phyloP scores from a whole-genome alignment of 1,284 basidiomycete species.

The Clitocybe nebularis region DNA sequence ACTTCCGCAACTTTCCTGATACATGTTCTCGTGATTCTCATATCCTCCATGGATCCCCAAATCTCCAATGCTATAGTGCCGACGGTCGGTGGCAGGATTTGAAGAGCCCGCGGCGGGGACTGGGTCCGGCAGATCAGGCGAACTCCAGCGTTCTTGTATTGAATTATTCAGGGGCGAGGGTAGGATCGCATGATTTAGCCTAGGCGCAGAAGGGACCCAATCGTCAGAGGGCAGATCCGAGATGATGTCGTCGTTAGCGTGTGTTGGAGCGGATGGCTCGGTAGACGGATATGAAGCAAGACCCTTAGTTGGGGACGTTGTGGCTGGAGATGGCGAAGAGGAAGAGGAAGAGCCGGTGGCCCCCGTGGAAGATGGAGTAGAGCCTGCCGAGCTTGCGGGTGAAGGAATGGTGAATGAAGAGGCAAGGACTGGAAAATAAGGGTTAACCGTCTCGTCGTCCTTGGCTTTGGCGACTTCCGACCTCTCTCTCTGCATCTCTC shows the following conservation, averaged over 20 bases:
- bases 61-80: slow-evolving; percentile 4
- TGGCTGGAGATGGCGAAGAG: slow-evolving; percentile 18
- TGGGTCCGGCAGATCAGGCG: slow-evolving; percentile 1
- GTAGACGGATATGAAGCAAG: background rate
- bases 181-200: slow-evolving; percentile 6
- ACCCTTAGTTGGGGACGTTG: background rate
- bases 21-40: slow-evolving; percentile 14
- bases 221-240: background rate
- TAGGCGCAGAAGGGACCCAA: slow-evolving; percentile 8
- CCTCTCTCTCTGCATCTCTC: slow-evolving; percentile 7
- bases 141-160: slow-evolving; percentile 5
- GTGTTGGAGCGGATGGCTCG: background rate
- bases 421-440: slow-evolving; percentile 37
- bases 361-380: slow-evolving; percentile 22
- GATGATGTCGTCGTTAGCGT: slow-evolving; percentile 3
- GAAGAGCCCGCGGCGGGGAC: background rate
- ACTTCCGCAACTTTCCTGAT: slow-evolving; percentile 26
- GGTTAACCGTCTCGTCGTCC: slow-evolving; percentile 27
- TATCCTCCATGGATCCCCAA: slow-evolving; percentile 1
- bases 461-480: slow-evolving; percentile 13
- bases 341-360: slow-evolving; percentile 20
- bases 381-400: slow-evolving; percentile 22
- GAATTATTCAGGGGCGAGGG: slow-evolving; percentile 7
- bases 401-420: slow-evolving; percentile 17
- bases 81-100: background rate